phyloP scores from a whole-genome alignment of 345 rosid genomes.

The Toxicodendron radicans region DNA sequence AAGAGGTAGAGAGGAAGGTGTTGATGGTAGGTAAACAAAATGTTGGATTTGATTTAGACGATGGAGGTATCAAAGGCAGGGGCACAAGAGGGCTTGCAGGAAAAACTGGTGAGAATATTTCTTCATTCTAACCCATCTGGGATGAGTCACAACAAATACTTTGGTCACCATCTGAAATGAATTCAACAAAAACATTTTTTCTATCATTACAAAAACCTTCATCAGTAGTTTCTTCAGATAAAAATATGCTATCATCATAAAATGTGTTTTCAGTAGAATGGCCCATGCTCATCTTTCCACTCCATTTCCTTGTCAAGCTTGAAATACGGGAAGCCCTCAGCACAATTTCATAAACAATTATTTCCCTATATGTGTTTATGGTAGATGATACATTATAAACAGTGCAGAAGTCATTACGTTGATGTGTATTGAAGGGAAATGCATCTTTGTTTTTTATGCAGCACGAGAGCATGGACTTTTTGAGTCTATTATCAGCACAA shows the following conservation, averaged over 20 bases:
- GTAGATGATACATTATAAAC: neutral
- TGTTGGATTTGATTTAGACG: conserved; percentile 30
- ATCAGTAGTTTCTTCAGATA: neutral
- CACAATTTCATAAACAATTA: neutral
- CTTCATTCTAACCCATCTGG: neutral
- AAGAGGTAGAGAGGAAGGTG: conserved; percentile 22
- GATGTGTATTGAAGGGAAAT: neutral
- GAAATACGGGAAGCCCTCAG: neutral
- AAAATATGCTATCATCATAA: neutral
- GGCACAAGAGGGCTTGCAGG: conserved; percentile 31
- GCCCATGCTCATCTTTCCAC: neutral
- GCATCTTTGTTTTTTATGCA: neutral
- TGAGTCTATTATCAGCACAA: neutral
- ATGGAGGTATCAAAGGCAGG: conserved; percentile 31
- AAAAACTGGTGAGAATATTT: conserved; percentile 12
- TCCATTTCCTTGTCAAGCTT: conserved; percentile 2
- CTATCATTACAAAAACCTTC: neutral
- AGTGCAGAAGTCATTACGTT: neutral
- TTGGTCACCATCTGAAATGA: neutral
- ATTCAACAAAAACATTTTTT: neutral
- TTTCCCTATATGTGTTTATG: neutral
- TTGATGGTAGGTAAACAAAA: conserved; percentile 21
- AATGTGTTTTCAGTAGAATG: neutral
- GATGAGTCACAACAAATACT: neutral
- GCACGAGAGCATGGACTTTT: neutral